Evolutionary conservation across 495 filamentous ascomycete species (phyloP).

Genomic region (Xylaria bambusicola): DNA sequence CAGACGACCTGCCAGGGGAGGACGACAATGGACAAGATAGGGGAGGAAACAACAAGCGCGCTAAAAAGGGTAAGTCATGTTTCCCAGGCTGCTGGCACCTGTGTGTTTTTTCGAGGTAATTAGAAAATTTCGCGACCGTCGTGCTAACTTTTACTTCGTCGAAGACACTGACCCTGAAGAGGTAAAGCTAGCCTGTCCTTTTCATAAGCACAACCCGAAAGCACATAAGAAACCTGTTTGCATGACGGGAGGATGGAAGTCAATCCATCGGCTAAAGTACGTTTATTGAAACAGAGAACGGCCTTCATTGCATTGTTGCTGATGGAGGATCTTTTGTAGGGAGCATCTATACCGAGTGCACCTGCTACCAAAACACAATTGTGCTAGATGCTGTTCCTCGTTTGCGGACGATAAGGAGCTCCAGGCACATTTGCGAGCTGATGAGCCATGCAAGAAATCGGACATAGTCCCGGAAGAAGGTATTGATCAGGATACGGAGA

Average conservation of each 20-base stretch:
- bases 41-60: slow-evolving; percentile 33
- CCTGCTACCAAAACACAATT: slow-evolving; percentile 38
- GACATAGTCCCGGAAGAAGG: slow-evolving; percentile 26
- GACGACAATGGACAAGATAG: slow-evolving; percentile 28
- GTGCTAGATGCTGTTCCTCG: slow-evolving; percentile 41
- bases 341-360: slow-evolving; percentile 50
- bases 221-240: slow-evolving; percentile 41
- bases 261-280: slow-evolving; percentile 49
- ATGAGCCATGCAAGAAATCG: slow-evolving; percentile 36
- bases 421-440: slow-evolving; percentile 39
- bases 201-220: slow-evolving; percentile 41
- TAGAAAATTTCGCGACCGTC: too few relatives aligned
- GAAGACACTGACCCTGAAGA: slow-evolving; percentile 22
- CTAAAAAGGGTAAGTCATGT: slow-evolving; percentile 23
- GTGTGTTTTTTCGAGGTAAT: too few relatives aligned
- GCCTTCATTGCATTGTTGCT: background rate
- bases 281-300: slow-evolving; percentile 11
- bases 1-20: slow-evolving; percentile 26
- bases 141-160: background rate
- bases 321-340: slow-evolving; percentile 20
- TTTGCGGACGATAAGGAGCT: slow-evolving; percentile 42
- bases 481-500: slow-evolving; percentile 30
- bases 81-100: background rate
- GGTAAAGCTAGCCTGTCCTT: slow-evolving; percentile 44
- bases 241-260: slow-evolving; percentile 43